These are phyloP conservation scores for Leersia perrieri DNA, from an alignment of 176 grass and related monocot genomes.

Conservation along the genomic window DNA sequence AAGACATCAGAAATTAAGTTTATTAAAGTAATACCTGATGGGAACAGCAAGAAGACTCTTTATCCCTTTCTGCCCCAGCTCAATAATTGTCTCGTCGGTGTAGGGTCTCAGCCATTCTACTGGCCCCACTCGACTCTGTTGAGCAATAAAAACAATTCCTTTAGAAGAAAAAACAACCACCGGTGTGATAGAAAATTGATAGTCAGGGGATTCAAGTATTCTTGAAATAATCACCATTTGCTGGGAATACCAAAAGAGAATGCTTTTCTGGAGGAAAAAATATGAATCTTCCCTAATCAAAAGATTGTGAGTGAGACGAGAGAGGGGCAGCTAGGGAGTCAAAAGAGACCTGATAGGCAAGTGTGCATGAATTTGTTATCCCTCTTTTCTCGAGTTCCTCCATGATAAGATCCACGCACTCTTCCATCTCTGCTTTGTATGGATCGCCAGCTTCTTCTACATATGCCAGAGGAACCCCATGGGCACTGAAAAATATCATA, in stretches of 20 bases:
- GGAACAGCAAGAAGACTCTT: conserved; percentile 94
- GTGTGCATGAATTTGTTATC: conserved; percentile 53
- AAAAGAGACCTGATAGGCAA: conserved; percentile 81
- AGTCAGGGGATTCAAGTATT: background rate
- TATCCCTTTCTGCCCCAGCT: conserved; percentile 76
- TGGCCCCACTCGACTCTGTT: conserved; percentile 93
- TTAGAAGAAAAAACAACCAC: conserved; percentile 15
- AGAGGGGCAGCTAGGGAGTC: background rate
- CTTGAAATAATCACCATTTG: background rate
- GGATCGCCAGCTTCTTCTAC: conserved; percentile 74
- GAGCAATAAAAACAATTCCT: conserved; percentile 28
- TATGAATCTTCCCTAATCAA: background rate
- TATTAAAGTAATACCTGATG: conserved; percentile 62
- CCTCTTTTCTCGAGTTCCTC: conserved; percentile 26
- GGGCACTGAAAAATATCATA: conserved; percentile 99
- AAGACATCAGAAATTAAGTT: background rate
- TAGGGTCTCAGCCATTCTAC: conserved; percentile 98
- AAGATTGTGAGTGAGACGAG: background rate
- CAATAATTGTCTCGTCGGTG: conserved; percentile 97
- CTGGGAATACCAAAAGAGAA: background rate
- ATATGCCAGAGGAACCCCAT: conserved; percentile 96
- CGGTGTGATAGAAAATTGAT: background rate
- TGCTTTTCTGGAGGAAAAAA: background rate
- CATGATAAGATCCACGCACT: conserved; percentile 96
- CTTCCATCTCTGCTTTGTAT: conserved; percentile 42